Base-by-base conservation (phyloP, 805 yeast species). In the Debaryomyces tyrocola region DNA sequence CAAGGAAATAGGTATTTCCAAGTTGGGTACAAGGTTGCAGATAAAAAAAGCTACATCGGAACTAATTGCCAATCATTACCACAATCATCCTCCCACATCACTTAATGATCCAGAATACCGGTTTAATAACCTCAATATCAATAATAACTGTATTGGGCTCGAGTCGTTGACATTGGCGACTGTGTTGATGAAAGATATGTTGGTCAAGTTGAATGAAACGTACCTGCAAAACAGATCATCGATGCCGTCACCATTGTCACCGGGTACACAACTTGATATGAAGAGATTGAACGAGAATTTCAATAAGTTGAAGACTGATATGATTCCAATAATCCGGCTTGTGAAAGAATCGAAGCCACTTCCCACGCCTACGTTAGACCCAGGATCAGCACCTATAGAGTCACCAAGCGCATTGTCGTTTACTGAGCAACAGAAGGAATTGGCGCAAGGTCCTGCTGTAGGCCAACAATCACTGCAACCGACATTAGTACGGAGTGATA, bases 311-410 rank as follows among this genome's bases (percentile, higher is more conserved):
- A 73, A 85, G 43, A 81, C 83, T 38, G 91, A 85, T 50, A 64
- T 85, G 53, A 66, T 82, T 36, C 91, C 90, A 1, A 74, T 84
- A 6, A 73, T 83, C 45, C 75, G 84, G 46, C 69, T 79, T 41
- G 70, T 79, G 39, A 85, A 85, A 56, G 90, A 85, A 61, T 66
- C 79, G 51, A 77, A 81, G 55, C 90, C 89, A 4, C 69, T 85
- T 43, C 90, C 90, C 0, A 80, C 85, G 0, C 90, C 87, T 6
- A 77, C 80, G 0, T 61, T 72, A 36, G 78, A 60, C 51, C 77
- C 77, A 1, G 75, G 76, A 1, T 56, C 63, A 10, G 49, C 56
- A 4, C 17, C 46, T 11, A 20, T 54, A 20, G 62, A 59, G 35
- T 64, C 68, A 45, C 74, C 73, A n/a, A 62, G 70, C 0, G 54